phyloP scores from a whole-genome alignment of 371 early-diverging fungal species.

The Polyrhizophydium stewartii region DNA sequence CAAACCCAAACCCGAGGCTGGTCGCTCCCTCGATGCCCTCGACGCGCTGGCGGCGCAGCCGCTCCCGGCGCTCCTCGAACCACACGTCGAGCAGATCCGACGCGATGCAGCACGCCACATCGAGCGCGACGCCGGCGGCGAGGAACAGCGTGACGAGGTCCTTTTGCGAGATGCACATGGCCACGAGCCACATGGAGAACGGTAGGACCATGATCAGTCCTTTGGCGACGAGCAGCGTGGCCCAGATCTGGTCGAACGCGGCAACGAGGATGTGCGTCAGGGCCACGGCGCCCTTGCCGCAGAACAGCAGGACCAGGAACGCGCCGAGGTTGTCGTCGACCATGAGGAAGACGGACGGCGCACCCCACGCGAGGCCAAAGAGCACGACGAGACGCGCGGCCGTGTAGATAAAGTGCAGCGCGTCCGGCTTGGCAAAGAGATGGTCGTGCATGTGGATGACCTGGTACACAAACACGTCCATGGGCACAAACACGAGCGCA shows the following conservation, averaged over 20 bases:
- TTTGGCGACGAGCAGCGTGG: not conserved
- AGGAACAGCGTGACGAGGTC: not conserved
- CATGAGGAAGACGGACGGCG: not conserved
- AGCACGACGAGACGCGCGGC: not conserved
- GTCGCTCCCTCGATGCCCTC: too few species aligned
- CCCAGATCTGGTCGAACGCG: not conserved
- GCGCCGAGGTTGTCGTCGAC: not conserved
- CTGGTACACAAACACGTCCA: not conserved
- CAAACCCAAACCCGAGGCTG: too few species aligned
- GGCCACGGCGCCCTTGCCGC: not conserved
- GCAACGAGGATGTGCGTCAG: not conserved
- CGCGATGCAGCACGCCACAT: not conserved
- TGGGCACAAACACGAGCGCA: constrained; percentile 1
- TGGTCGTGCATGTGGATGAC: not conserved
- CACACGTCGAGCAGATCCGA: not conserved
- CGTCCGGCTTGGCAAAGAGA: not conserved
- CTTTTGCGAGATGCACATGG: not conserved
- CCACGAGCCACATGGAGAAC: not conserved
- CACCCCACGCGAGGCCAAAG: not conserved
- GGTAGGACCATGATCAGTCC: not conserved
- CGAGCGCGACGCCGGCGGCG: not conserved
- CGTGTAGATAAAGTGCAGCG: not conserved
- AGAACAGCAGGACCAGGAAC: not conserved
- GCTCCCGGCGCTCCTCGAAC: not conserved
- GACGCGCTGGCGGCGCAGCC: not conserved